Evolutionary conservation across 2,329 filamentous ascomycete species (phyloP), one percentile per base, ranked within the genome.

Genomic region (Ceratocystis lukuohia): DNA sequence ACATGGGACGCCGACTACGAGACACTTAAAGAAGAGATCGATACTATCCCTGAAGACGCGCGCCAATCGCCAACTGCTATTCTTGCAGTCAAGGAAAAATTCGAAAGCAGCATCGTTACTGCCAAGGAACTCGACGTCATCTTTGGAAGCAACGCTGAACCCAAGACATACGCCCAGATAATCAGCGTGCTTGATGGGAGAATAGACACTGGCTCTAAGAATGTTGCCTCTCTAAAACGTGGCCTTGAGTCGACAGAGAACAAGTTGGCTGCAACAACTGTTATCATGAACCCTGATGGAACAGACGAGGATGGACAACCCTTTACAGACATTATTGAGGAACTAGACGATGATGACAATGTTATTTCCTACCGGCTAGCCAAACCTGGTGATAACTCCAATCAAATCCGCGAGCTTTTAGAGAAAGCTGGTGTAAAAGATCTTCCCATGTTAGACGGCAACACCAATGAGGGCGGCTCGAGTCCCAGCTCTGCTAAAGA

Each of bases 1-100:
- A 87, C 86, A 65, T 95, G 89, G 84, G 92, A 96, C 74, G 85
- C 88, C 61, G 93, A 97, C 74, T 97, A 97, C 75, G 90, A 96
- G 73, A 84, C 87, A 28, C 80, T 97, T 69, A 91, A 89, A 73
- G 90, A 95, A 74, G 90, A 95, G 72, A 82, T 97, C 37, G 76
- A 84, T 64, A 79, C 77, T 3, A 73, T 87, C 30, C 74, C 80
- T 45, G 74, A 78, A 53, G 76, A 78, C 63, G 75, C 82, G 66
- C 75, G 77, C 37, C 62, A 45, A 22, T 61, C 37, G 25, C 70
- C 10, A 66, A 76, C 82, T 20, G 81, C 85, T 33, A 80, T 91
- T 33, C 77, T 81, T 6, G 76, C 76, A 37, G 81, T 87, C 59
- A 82, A 83, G 57, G 76, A 79, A 45, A 78, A 80, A 12, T 87